These are phyloP conservation scores for Hypoxylon fuscum DNA, from an alignment of 495 filamentous ascomycete genomes.

Conservation along the genomic window DNA sequence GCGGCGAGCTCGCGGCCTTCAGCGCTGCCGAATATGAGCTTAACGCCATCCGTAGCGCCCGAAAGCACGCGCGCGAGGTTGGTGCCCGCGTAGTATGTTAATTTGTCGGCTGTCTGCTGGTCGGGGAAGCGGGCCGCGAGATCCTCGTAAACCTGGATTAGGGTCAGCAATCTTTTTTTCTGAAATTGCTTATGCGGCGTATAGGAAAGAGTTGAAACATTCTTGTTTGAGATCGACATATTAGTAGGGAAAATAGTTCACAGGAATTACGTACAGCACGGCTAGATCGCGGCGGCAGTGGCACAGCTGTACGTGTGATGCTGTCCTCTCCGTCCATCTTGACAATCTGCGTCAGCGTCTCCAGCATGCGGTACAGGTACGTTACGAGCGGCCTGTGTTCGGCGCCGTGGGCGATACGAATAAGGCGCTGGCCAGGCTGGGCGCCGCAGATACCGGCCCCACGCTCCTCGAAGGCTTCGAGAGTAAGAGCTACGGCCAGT, in stretches of 20 bases:
- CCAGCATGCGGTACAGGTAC: constrained; percentile 54
- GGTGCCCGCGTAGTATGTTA: constrained; percentile 50
- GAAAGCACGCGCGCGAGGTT: constrained; percentile 50
- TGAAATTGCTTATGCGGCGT: neutral
- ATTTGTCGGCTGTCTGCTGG: constrained; percentile 43
- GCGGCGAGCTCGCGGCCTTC: constrained; percentile 54
- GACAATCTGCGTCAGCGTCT: constrained; percentile 50
- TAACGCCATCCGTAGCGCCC: constrained; percentile 52
- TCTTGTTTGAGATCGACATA: too few relatives aligned
- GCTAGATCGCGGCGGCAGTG: constrained; percentile 27
- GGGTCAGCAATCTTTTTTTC: neutral
- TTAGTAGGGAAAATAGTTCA: too few relatives aligned
- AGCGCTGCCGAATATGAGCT: constrained; percentile 54
- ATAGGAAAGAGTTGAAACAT: neutral
- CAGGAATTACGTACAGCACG: neutral
- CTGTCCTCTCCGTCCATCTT: constrained; percentile 37
- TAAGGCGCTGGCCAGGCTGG: constrained; percentile 43
- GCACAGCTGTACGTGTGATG: constrained; percentile 50
- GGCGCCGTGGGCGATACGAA: constrained; percentile 42
- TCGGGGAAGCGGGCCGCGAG: constrained; percentile 47
- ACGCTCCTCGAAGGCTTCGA: constrained; percentile 57
- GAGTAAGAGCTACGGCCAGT: constrained; percentile 48
- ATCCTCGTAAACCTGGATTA: constrained; percentile 36
- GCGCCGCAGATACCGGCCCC: constrained; percentile 47
- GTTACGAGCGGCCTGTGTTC: constrained; percentile 48